Percentiles rank a stretch among this genome's conserved stretches.
Evolutionary conservation across 2,329 filamentous ascomycete genomes (phyloP).

Genomic region (Daldinia sp.): DNA sequence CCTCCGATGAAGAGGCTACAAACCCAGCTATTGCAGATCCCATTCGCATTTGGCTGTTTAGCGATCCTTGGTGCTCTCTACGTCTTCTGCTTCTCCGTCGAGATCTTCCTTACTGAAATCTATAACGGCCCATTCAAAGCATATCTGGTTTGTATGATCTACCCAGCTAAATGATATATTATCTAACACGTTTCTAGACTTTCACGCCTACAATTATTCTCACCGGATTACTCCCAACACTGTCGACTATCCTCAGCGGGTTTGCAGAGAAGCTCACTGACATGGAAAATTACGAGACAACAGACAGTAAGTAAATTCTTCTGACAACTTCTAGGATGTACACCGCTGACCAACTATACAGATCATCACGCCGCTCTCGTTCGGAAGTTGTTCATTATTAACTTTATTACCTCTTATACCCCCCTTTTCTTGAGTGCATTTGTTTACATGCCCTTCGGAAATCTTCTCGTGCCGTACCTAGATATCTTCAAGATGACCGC

Average conservation of each 20-base stretch:
- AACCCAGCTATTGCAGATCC: slow-evolving; percentile 83
- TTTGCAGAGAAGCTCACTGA: slow-evolving; percentile 83
- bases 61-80: slow-evolving; percentile 84
- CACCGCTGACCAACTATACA: slow-evolving; percentile 48
- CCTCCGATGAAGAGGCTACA: slow-evolving; percentile 79
- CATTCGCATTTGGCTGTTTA: slow-evolving; percentile 82
- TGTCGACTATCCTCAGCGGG: slow-evolving; percentile 79
- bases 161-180: not conserved
- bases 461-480: slow-evolving; percentile 84
- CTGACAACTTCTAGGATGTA: slow-evolving; percentile 28
- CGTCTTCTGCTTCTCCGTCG: slow-evolving; percentile 87
- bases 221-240: slow-evolving; percentile 82
- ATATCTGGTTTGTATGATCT: slow-evolving; percentile 72
- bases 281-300: slow-evolving; percentile 92
- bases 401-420: slow-evolving; percentile 96
- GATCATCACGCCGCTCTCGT: slow-evolving; percentile 86
- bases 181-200: slow-evolving; percentile 63
- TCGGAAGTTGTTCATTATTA: slow-evolving; percentile 93
- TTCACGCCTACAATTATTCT: slow-evolving; percentile 91
- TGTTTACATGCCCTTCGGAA: slow-evolving; percentile 92
- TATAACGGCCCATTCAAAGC: slow-evolving; percentile 90
- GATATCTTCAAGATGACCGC: slow-evolving; percentile 83
- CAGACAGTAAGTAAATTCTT: slow-evolving; percentile 65
- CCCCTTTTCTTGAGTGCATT: slow-evolving; percentile 94
- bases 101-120: slow-evolving; percentile 95